A percentile compares a stretch with the other conserved stretches of the same genome.
phyloP scores from a whole-genome alignment of 345 rosid species.

The Erysimum cheiranthoides region DNA sequence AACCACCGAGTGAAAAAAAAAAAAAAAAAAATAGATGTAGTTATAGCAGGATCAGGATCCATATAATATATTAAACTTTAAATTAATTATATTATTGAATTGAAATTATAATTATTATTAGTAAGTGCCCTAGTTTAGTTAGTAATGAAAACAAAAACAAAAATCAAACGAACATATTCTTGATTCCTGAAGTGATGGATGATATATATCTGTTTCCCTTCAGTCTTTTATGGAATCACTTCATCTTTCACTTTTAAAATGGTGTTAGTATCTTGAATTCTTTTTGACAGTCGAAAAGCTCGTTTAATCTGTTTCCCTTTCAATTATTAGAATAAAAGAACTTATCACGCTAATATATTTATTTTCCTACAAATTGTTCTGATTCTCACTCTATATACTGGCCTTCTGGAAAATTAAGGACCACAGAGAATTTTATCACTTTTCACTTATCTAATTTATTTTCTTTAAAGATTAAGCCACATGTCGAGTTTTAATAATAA shows the following conservation, averaged over 20 bases:
- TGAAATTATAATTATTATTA: neutral
- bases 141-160: neutral
- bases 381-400: slow-evolving; percentile 28
- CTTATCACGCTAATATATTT: slow-evolving; percentile 19
- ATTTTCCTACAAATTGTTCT: slow-evolving; percentile 21
- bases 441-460: neutral
- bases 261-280: slow-evolving; percentile 25
- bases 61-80: too few species aligned
- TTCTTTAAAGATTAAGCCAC: slow-evolving; percentile 22
- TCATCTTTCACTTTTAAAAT: slow-evolving; percentile 27
- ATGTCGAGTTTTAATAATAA: slow-evolving; percentile 20
- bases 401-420: slow-evolving; percentile 19
- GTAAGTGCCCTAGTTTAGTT: slow-evolving; percentile 11
- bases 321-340: slow-evolving; percentile 14
- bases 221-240: slow-evolving; percentile 33
- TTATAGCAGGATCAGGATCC: too few species aligned
- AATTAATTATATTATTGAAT: neutral
- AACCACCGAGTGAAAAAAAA: too few species aligned
- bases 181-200: slow-evolving; percentile 44
- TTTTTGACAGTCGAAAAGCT: slow-evolving; percentile 30
- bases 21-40: too few species aligned
- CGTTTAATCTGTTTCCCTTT: slow-evolving; percentile 5
- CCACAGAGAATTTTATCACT: neutral
- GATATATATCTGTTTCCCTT: slow-evolving; percentile 14
- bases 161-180: slow-evolving; percentile 38